Evolutionary conservation across 164 flowering plant species (phyloP), one percentile per base, ranked within the genome.

Genomic region (Vitis labrusca): DNA sequence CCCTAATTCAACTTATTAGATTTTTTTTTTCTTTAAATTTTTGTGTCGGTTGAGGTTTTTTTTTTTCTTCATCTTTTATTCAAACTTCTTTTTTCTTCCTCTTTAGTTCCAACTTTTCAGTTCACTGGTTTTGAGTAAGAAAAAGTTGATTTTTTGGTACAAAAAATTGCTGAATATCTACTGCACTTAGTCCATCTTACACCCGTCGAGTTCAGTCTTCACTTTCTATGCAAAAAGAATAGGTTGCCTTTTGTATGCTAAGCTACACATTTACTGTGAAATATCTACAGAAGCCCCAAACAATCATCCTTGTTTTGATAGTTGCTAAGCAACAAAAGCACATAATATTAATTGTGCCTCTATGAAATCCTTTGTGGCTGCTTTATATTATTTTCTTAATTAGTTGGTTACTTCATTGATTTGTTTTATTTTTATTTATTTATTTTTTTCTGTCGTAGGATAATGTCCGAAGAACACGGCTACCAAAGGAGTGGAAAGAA

Each of bases 401-500:
- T 19, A 14, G 10, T 70, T 1, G 2, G 55, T 52, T 59, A 1
- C 16, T 47, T 53, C 27, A 14, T 8, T 69, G 16, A 23, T 23
- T 23, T 0, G 27, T 23, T 1, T 23, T 23, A 23, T 23, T 23
- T 23, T 23, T 23, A 23, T 23, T 23, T 23, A 23, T 23, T 23
- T 23, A 1, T 23, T 23, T 1, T 1, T 23, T 23, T 23, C 27
- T 23, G 15, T 29, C 74, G 27, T 74, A 94, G 99, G 86, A 89
- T 90, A 48, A 85, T 92, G 97, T 80, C 79, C 50, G 97, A 89
- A 65, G 97, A 90, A 66, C 91, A 94, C 81, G 97, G 96, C 23
- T 91, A 89, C 63, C 98, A 89, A 78, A 89, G 99, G 65, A 92
- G 91, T 78, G 97, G 98, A 44, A 95, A 95, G 81, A 93, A 95